A percentile compares a stretch with the other conserved stretches of the same genome.
Conservation (phyloP, 2,329 filamentous ascomycete genomes). For the Chaetomium sp. region DNA sequence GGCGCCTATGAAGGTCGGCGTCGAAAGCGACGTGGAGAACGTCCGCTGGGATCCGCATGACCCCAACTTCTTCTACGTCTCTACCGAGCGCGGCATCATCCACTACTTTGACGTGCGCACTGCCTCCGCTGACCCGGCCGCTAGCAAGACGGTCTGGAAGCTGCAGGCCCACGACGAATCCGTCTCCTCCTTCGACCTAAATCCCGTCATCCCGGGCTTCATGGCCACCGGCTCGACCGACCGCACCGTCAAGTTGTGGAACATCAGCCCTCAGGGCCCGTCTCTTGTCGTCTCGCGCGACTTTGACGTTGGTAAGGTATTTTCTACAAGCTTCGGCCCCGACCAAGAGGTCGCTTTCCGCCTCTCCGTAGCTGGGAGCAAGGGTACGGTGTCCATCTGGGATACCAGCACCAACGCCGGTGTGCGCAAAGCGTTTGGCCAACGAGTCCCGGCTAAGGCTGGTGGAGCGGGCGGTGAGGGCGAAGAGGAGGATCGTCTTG, state of each 20-base stretch:
- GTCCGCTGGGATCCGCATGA: conserved; percentile 92
- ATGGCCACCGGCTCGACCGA: conserved; percentile 91
- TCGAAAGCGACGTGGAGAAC: conserved; percentile 91
- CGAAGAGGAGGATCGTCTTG: conserved; percentile 66
- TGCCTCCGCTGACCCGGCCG: conserved; percentile 63
- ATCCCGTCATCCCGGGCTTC: conserved; percentile 82
- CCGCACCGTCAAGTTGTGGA: conserved; percentile 96
- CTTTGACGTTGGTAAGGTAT: conserved; percentile 89
- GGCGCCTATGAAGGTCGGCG: conserved; percentile 77
- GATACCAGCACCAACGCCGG: conserved; percentile 89
- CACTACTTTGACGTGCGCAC: conserved; percentile 87
- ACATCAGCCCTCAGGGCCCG: conserved; percentile 72
- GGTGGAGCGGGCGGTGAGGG: conserved; percentile 59
- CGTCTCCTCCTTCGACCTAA: conserved; percentile 88
- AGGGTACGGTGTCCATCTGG: conserved; percentile 89
- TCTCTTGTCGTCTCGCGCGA: conserved; percentile 88
- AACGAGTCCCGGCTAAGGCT: conserved; percentile 54
- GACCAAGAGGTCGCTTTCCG: conserved; percentile 88
- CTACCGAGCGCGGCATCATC: conserved; percentile 84
- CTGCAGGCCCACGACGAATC: conserved; percentile 93
- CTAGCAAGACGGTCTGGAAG: conserved; percentile 84
- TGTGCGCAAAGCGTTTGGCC: conserved; percentile 78
- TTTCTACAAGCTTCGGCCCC: conserved; percentile 83
- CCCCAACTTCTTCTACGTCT: conserved; percentile 88
- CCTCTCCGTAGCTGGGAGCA: conserved; percentile 88